phyloP scores from a whole-genome alignment of 441 rosid species.

The Theobroma grandiflorum region DNA sequence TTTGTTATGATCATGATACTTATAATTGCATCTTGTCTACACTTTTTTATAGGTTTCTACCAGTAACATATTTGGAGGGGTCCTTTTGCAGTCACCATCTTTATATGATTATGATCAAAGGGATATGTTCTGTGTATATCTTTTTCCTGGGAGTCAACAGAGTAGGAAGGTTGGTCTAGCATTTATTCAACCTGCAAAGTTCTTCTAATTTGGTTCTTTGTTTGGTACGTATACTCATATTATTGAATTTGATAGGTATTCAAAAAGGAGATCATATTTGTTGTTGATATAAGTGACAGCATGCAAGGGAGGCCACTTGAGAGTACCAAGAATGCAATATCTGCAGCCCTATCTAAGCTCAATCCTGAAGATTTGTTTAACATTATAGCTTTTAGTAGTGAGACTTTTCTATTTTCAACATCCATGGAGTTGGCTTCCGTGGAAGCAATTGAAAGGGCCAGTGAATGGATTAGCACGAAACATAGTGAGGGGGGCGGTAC shows the following conservation, averaged over 20 bases:
- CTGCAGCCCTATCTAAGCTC: constrained; percentile 62
- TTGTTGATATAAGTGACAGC: constrained; percentile 95
- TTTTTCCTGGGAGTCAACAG: constrained; percentile 75
- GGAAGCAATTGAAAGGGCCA: constrained; percentile 68
- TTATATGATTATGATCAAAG: constrained; percentile 83
- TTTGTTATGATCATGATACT: constrained; percentile 2
- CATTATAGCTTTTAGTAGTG: constrained; percentile 84
- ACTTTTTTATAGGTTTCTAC: constrained; percentile 61
- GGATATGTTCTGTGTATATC: constrained; percentile 74
- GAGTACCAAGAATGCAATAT: constrained; percentile 70
- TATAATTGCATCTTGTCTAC: constrained; percentile 12
- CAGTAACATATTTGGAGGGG: constrained; percentile 69
- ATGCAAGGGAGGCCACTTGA: constrained; percentile 85
- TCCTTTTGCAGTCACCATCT: constrained; percentile 88
- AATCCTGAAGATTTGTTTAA: constrained; percentile 81
- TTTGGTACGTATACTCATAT: constrained; percentile 33
- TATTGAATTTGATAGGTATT: constrained; percentile 62
- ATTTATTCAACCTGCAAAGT: constrained; percentile 14
- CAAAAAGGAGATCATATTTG: constrained; percentile 80
- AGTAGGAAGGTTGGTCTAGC: constrained; percentile 59
- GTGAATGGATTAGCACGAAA: constrained; percentile 73
- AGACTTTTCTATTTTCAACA: constrained; percentile 68
- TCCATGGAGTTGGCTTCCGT: constrained; percentile 77
- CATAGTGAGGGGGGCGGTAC: constrained; percentile 83
- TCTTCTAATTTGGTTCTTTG: constrained; percentile 24